Evolutionary conservation across 345 rosid genomes (phyloP).

Genomic region (Citrus unshiu): DNA sequence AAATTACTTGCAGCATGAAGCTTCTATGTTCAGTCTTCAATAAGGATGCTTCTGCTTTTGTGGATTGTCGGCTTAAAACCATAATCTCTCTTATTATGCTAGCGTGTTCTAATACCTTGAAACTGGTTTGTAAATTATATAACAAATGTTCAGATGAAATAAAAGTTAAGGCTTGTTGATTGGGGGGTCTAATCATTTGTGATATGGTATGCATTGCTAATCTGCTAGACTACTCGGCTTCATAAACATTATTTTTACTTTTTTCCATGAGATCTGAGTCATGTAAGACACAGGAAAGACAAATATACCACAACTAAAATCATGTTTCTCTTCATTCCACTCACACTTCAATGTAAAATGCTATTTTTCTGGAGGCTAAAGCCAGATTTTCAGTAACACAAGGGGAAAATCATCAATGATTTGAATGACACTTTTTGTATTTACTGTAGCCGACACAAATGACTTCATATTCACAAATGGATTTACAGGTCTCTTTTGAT

Average conservation of each 20-base stretch:
- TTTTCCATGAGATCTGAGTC: neutral
- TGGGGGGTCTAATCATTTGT: neutral
- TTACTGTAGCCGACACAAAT: constrained; percentile 25
- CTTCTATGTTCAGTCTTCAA: neutral
- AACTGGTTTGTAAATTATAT: neutral
- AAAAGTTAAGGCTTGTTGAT: neutral
- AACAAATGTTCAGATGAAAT: neutral
- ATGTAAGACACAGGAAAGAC: neutral
- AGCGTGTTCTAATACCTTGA: neutral
- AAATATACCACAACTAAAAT: neutral
- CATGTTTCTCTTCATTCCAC: neutral
- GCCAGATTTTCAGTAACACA: neutral
- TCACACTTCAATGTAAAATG: neutral
- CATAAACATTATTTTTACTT: neutral
- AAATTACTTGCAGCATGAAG: constrained; percentile 8
- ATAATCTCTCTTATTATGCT: neutral
- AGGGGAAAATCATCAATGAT: neutral
- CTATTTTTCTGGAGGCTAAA: neutral
- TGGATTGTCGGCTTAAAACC: neutral
- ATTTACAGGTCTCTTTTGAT: constrained; percentile 16
- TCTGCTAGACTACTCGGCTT: neutral
- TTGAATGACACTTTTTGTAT: constrained; percentile 15
- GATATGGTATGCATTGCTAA: neutral
- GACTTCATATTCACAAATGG: constrained; percentile 41
- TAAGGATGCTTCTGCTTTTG: neutral